A percentile compares a stretch with the other conserved stretches of the same genome.
These are phyloP conservation scores for Populus euphratica DNA, from an alignment of 345 rosid species.

Conservation along the genomic window DNA sequence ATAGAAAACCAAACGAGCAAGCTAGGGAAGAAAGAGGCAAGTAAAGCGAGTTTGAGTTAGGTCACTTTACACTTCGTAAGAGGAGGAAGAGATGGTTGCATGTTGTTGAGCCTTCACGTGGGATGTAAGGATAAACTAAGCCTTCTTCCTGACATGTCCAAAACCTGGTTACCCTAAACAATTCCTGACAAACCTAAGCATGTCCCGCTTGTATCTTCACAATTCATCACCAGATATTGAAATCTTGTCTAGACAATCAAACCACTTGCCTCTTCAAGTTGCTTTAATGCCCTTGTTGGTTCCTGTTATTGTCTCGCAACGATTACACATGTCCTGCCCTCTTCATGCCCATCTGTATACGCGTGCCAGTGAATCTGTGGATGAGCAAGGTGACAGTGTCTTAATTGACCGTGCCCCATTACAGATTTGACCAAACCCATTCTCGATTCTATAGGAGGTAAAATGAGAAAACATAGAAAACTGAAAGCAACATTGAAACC, in stretches of 20 bases:
- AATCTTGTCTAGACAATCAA: slow-evolving; percentile 12
- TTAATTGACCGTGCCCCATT: not conserved
- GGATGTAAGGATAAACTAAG: slow-evolving; percentile 12
- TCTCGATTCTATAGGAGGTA: not conserved
- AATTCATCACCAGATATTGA: slow-evolving; percentile 13
- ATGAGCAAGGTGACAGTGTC: not conserved
- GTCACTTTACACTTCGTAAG: slow-evolving; percentile 32
- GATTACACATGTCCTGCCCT: not conserved
- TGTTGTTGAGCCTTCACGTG: slow-evolving; percentile 25
- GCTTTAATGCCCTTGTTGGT: not conserved
- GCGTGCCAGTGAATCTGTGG: not conserved
- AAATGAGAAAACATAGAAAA: not conserved
- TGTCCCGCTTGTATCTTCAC: slow-evolving; percentile 18
- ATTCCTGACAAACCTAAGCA: slow-evolving; percentile 26
- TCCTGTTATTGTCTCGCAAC: not conserved
- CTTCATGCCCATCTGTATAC: not conserved
- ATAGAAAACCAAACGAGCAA: slow-evolving; percentile 10
- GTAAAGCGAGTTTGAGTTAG: slow-evolving; percentile 22
- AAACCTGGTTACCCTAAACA: slow-evolving; percentile 31
- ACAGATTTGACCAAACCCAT: not conserved
- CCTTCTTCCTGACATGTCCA: slow-evolving; percentile 29
- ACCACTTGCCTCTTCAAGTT: not conserved
- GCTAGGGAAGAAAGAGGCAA: slow-evolving; percentile 14
- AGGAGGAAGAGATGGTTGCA: slow-evolving; percentile 16
- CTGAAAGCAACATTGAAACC: not conserved